Evolutionary conservation across 805 yeast genomes (phyloP), one percentile per base, ranked within the genome.

Genomic region (Ogataea corticis): DNA sequence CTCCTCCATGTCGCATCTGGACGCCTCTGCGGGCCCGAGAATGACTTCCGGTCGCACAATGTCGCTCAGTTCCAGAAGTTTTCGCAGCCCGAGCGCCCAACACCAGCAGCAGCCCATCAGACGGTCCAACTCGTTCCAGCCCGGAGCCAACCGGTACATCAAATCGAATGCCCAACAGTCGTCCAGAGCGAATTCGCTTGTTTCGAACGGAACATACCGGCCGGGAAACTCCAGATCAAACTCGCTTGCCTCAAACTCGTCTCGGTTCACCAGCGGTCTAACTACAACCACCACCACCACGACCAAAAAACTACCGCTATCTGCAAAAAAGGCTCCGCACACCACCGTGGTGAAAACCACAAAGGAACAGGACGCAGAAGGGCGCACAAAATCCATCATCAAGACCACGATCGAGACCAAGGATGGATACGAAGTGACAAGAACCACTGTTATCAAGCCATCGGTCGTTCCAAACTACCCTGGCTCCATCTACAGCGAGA

Each of bases 321-420:
- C 57, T 6, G 50, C 58, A 3, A 51, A 48, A 21, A 44, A 35
- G 7, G 35, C 40, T 12, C 23, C 41, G 12, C 52, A 50, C n/a
- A 60, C 65, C 2, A 62, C 62, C 10, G 69, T 77, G 7, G 71
- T 76, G 10, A 73, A 72, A 47, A 77, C 82, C 1, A 76, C 80
- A 10, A 75, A 71, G 51, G 76, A 77, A 21, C 67, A 67, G 45
- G 83, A 77, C 45, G 62, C 68, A 5, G 66, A 63, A 32, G 85
- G 85, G 0, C 69, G 82, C 33, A 79, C 84, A 0, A 71, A 66
- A 45, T 77, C 83, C 2, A 76, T 80, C 34, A 78, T 83, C 2
- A 77, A 73, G 33, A 76, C 76, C 33, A 77, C 81, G 0, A 68
- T 79, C 21, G 71, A 76, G 50, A 68, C 71, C 38, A 57, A 75